Evolutionary conservation across 345 rosid species (phyloP).

Genomic region (Eucalyptus brandiana): DNA sequence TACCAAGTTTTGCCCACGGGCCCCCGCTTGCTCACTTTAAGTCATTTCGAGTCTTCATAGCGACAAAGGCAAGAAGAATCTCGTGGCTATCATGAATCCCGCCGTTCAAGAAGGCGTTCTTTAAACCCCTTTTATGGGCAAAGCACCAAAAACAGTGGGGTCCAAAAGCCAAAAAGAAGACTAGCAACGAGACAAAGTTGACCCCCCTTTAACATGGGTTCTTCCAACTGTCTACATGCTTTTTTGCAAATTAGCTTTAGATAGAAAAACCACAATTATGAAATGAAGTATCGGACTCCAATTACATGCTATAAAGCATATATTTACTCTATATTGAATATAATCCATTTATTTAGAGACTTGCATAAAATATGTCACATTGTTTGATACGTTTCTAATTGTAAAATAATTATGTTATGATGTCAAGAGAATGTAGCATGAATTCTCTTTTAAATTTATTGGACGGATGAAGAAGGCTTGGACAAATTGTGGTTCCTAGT

Average conservation of each 20-base stretch:
- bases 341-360: background rate
- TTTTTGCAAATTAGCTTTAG: background rate
- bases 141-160: slow-evolving; percentile 9
- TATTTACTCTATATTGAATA: background rate
- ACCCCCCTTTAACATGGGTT: background rate
- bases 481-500: background rate
- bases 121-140: background rate
- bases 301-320: background rate
- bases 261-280: background rate
- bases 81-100: slow-evolving; percentile 16
- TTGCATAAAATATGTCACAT: background rate
- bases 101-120: slow-evolving; percentile 16
- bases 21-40: background rate
- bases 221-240: background rate
- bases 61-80: slow-evolving; percentile 4
- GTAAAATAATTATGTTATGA: background rate
- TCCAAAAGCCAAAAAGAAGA: slow-evolving; percentile 2
- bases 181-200: background rate
- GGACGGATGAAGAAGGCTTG: background rate
- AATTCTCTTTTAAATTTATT: background rate
- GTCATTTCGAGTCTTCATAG: slow-evolving; percentile 3
- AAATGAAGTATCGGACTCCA: background rate
- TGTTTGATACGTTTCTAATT: background rate
- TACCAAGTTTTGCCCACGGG: background rate
- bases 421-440: background rate